phyloP scores from a whole-genome alignment of 2,329 filamentous ascomycete genomes.

The Pestalotiopsis sp. region DNA sequence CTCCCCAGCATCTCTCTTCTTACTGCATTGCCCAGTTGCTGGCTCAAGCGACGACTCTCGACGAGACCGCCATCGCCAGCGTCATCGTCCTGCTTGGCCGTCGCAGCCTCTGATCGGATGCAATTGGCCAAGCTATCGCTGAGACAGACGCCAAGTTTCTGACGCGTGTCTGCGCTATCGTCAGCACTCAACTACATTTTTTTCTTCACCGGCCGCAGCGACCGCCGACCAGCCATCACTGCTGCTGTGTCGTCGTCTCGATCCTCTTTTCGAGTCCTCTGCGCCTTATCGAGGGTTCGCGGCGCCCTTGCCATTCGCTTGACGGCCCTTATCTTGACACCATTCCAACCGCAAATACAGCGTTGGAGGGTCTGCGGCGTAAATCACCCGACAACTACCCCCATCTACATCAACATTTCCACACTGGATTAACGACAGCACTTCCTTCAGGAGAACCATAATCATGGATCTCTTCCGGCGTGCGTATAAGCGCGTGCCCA shows the following conservation, averaged over 20 bases:
- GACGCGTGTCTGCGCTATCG: slow-evolving; percentile 7
- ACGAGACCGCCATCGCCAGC: not conserved
- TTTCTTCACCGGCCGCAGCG: not conserved
- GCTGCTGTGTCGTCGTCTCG: not conserved
- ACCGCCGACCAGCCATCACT: not conserved
- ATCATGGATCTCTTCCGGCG: slow-evolving; percentile 63
- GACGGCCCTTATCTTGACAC: not conserved
- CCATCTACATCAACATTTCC: not conserved
- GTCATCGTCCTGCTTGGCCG: not conserved
- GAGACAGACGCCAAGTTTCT: slow-evolving; percentile 7
- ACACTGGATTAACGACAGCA: slow-evolving; percentile 19
- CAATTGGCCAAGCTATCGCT: slow-evolving; percentile 5
- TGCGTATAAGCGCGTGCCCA: slow-evolving; percentile 53
- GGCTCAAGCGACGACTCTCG: slow-evolving; percentile 1
- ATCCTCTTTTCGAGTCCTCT: not conserved
- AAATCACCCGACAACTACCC: not conserved
- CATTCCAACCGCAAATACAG: not conserved
- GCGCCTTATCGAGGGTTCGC: slow-evolving; percentile 5
- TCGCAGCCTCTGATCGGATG: not conserved
- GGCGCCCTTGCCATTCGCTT: slow-evolving; percentile 8
- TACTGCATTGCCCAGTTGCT: slow-evolving; percentile 5
- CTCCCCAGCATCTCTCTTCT: not conserved
- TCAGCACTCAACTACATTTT: not conserved
- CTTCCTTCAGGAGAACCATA: slow-evolving; percentile 20
- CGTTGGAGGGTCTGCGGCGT: not conserved